Base-by-base conservation (phyloP, 441 rosid genomes). In the Erodium trifolium region DNA sequence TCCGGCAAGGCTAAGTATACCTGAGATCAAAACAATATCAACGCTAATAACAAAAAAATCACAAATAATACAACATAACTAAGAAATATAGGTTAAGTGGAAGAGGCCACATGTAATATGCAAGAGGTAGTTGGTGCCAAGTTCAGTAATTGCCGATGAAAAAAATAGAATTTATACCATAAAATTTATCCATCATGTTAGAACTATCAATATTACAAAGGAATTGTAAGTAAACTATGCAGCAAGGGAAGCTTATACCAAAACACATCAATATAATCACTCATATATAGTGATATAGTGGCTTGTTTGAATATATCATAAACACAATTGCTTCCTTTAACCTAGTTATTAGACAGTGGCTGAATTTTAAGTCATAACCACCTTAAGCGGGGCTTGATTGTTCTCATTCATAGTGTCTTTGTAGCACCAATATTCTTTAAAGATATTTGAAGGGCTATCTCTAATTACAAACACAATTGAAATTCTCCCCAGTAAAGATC, bases 1-100 rank as follows among this genome's bases (percentile, higher is more conserved):
- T 93, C 97, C 0, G 98, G 98, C 71, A 93, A 83, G 68, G 98
- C 90, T 69, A 96, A 78, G 78, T 93, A 96, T 72, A 97, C 97
- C 99, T 96, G 86, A 64, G 77, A 84, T 67, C 43, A 69, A 78
- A 68, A 47, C 53, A 31, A 23, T n/a, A 70, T 65, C 51, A 68
- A 49, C 29, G 18, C 41, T 53, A 71, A 65, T 6, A 63, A 29
- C 59, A 73, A 69, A 67, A 37, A 53, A 5, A n/a, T n/a, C 47
- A 11, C 43, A 66, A 47, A 3, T 13, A 1, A 47, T 11, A 11
- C 5, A 47, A 47, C 5, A 47, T 43, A 47, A 13, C 53, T 13
- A 47, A 47, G 53, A 47, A 13, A 13, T 49, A 16, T 49, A 41
- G 57, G 57, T 49, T 16, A 3, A 49, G 57, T 49, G 57, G 57